A percentile compares a stretch with the other conserved stretches of the same genome.
Evolutionary conservation across 116 monocot genomes (phyloP).

Genomic region (Papilionanthe hybrid): DNA sequence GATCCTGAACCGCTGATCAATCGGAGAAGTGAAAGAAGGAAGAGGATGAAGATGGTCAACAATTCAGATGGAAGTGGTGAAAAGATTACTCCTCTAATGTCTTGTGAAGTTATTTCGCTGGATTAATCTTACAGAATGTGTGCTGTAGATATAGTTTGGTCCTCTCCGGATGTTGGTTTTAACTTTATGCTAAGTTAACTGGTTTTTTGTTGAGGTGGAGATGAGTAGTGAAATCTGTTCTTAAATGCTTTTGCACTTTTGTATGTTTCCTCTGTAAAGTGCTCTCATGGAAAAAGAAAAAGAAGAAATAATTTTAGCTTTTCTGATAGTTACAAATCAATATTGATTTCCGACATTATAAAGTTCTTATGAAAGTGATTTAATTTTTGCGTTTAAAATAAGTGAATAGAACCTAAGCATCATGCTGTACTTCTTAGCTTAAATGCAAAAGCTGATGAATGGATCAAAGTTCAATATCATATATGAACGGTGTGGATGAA

Average conservation of each 20-base stretch:
- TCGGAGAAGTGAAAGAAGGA: conserved; percentile 13
- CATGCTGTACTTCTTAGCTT: no score
- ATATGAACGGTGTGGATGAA: no score
- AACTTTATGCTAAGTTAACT: not conserved
- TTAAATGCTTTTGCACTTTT: not conserved
- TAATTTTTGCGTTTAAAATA: no score
- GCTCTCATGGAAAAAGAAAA: not conserved
- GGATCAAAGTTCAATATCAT: no score
- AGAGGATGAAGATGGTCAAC: conserved; percentile 4
- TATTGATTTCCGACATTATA: no score
- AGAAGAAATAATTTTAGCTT: no score
- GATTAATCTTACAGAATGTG: not conserved
- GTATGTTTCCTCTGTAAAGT: not conserved
- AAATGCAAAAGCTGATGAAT: no score
- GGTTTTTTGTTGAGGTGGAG: not conserved
- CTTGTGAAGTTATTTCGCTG: conserved; percentile 3
- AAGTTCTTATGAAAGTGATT: no score
- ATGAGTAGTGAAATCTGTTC: not conserved
- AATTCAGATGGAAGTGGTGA: not conserved
- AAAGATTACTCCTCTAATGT: not conserved
- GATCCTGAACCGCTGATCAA: conserved; percentile 11
- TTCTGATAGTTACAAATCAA: no score
- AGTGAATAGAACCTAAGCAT: no score
- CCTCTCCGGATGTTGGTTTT: not conserved
- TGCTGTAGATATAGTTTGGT: conserved; percentile 1